Conservation (phyloP, 2,329 filamentous ascomycete species). For the Immersiporthe knoxdaviesiana region DNA sequence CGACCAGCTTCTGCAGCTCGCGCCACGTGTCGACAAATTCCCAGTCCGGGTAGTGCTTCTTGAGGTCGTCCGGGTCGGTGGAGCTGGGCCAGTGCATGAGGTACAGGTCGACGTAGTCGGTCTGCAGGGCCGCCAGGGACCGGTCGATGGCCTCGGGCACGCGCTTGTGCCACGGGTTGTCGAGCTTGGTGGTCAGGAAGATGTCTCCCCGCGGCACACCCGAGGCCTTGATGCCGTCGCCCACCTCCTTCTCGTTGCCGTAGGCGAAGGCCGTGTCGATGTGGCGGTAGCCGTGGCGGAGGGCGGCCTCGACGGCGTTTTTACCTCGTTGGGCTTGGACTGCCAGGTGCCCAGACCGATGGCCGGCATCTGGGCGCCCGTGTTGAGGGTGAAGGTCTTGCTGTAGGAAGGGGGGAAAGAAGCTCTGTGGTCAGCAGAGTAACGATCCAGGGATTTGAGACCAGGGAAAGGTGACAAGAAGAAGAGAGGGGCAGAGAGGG, state of each 20-base stretch:
- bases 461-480: background rate
- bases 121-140: conserved; percentile 63
- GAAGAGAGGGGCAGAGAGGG: background rate
- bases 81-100: conserved; percentile 74
- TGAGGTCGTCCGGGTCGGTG: conserved; percentile 62
- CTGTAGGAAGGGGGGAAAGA: conserved; percentile 34
- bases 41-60: conserved; percentile 76
- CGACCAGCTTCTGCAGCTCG: conserved; percentile 71
- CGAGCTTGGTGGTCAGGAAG: conserved; percentile 75
- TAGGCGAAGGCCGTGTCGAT: conserved; percentile 79
- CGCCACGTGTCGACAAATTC: conserved; percentile 80
- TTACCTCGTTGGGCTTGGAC: conserved; percentile 70
- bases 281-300: conserved; percentile 72
- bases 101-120: conserved; percentile 71
- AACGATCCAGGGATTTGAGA: no score
- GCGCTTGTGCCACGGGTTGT: conserved; percentile 75
- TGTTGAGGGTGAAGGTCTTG: conserved; percentile 71
- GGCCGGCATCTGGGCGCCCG: conserved; percentile 76
- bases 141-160: conserved; percentile 64
- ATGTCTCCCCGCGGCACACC: conserved; percentile 68
- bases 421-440: background rate
- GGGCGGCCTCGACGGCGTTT: conserved; percentile 70
- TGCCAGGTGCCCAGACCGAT: conserved; percentile 82
- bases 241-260: conserved; percentile 74
- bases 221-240: conserved; percentile 64